Evolutionary conservation across 305 asterid genomes (phyloP).

Genomic region (Fraxinus sp.): DNA sequence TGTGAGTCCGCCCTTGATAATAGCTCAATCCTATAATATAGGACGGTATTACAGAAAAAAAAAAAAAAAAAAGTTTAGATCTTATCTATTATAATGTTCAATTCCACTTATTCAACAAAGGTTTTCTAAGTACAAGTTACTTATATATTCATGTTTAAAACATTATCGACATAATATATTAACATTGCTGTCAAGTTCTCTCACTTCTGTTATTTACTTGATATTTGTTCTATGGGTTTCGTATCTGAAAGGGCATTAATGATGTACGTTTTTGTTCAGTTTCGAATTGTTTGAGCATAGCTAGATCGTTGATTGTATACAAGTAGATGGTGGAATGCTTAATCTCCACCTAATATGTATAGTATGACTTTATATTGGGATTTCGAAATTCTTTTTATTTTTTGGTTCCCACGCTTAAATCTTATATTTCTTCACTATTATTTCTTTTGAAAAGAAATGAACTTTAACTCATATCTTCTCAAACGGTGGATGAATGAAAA

Average conservation of each 20-base stretch:
- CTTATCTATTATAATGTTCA: not conserved
- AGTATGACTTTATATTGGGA: not conserved
- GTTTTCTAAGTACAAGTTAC: not conserved
- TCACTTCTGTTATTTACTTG: not conserved
- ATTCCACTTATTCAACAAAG: not conserved
- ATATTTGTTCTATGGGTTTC: not conserved
- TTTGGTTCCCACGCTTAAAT: not conserved
- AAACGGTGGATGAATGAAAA: no score
- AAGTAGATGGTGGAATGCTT: not conserved
- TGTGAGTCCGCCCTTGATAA: no score
- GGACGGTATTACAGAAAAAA: not conserved
- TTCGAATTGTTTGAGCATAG: not conserved
- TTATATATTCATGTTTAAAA: not conserved
- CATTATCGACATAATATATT: not conserved
- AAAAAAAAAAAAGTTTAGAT: not conserved
- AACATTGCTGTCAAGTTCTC: no score
- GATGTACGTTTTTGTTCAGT: not conserved
- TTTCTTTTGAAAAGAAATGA: no score
- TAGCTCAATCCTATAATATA: not conserved
- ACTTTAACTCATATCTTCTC: no score
- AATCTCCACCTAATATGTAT: no score
- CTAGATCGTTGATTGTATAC: not conserved
- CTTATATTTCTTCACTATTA: not conserved
- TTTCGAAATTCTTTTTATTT: no score
- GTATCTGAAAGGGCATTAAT: not conserved